Evolutionary conservation across 1,139 yeast species (phyloP), one percentile per base, ranked within the genome.

Genomic region (Meyerozyma guilliermondii): DNA sequence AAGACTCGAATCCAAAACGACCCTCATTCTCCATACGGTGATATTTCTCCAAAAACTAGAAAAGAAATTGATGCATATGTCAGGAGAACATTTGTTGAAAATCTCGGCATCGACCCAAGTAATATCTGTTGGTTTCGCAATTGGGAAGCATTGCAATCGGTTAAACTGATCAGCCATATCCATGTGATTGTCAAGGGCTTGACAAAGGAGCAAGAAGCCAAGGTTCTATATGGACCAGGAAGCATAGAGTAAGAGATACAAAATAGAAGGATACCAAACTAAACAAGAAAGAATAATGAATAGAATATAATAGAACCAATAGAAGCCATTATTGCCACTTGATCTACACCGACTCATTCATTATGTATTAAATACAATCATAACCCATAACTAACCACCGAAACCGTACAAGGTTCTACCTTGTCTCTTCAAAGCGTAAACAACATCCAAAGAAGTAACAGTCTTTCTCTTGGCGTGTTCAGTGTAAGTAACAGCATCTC

Each of bases 71-170:
- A 68, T 39, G 49, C 45, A 38, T 78, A 74, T 47, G 59, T 78
- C 22, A 47, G 56, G 10, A 63, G 66, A 48, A 76, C 80, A 0
- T 79, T 80, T 53, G 65, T 71, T 29, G 60, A 68, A 29, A 56
- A 58, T 36, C 55, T 72, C 31, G 70, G 69, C 0, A 51, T 78
- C 16, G 50, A 56, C 1, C 47, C 61, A 43, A 65, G 66, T 6
- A 59, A 74, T 41, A 53, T 81, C 10, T 53, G 70, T 3, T 81
- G 87, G 87, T 81, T 81, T 59, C 72, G 80, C 50, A 81, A 81
- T 53, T 81, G 83, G 79, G 73, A 78, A 6, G 66, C 74, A 7
- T 59, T 81, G 36, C 87, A 81, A 54, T 78, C 84, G 51, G 81
- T 81, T 7, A 68, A 68, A 46, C 67, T 74, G 27, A 65, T 81